Evolutionary conservation across 2,329 filamentous ascomycete species (phyloP).

Genomic region (Aureobasidium sp.): DNA sequence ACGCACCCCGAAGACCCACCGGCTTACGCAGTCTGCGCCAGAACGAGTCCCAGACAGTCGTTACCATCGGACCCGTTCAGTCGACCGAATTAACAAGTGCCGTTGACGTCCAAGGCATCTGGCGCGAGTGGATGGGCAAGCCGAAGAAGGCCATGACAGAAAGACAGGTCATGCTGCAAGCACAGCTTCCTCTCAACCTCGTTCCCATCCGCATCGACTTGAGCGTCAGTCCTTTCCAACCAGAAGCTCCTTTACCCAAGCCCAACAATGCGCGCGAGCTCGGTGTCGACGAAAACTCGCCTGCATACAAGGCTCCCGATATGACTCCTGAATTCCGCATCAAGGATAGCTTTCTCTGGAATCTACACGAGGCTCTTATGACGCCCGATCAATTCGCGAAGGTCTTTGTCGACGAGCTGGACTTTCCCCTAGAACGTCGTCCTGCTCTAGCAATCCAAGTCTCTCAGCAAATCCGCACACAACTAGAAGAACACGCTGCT

Average conservation of each 20-base stretch:
- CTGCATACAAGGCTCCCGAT: slow-evolving; percentile 73
- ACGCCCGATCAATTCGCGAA: slow-evolving; percentile 96
- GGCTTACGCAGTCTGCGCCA: slow-evolving; percentile 75
- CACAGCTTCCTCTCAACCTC: slow-evolving; percentile 75
- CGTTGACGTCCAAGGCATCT: slow-evolving; percentile 80
- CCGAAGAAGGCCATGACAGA: slow-evolving; percentile 44
- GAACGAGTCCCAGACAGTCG: slow-evolving; percentile 53
- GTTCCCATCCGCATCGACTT: slow-evolving; percentile 96
- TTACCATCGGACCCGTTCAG: slow-evolving; percentile 60
- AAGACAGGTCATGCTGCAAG: slow-evolving; percentile 54
- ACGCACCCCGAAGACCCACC: slow-evolving; percentile 61
- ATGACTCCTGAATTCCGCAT: slow-evolving; percentile 75
- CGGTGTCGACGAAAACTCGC: slow-evolving; percentile 60
- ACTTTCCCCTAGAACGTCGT: slow-evolving; percentile 65
- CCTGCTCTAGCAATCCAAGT: slow-evolving; percentile 65
- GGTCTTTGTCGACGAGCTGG: slow-evolving; percentile 81
- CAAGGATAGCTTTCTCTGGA: slow-evolving; percentile 96
- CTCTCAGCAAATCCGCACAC: slow-evolving; percentile 86
- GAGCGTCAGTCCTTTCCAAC: slow-evolving; percentile 72
- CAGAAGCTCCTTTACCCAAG: slow-evolving; percentile 55
- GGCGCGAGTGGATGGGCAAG: slow-evolving; percentile 92
- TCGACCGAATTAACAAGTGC: slow-evolving; percentile 74
- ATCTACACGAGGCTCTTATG: slow-evolving; percentile 85
- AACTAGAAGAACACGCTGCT: slow-evolving; percentile 91
- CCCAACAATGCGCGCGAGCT: slow-evolving; percentile 50